Conservation (phyloP, 208 protist species). For the Leishmania amazonensis region DNA sequence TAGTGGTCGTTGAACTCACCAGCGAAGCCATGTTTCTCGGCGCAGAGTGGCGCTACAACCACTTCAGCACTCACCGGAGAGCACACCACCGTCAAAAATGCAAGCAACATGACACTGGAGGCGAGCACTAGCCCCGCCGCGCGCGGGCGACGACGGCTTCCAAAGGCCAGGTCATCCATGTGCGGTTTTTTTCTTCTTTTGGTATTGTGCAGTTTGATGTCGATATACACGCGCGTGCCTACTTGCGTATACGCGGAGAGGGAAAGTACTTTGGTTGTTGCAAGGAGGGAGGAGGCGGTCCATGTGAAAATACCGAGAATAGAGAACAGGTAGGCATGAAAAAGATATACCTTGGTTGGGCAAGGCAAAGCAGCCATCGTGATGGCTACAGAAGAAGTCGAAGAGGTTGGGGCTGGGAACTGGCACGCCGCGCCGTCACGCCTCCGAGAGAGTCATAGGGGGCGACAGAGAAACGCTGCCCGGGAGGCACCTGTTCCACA, state of each 20-base stretch:
- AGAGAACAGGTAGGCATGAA: background rate
- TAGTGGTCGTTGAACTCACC: conserved; percentile 67
- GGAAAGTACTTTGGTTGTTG: background rate
- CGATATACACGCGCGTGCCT: background rate
- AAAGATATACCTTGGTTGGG: background rate
- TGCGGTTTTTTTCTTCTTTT: background rate
- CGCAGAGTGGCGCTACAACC: conserved; percentile 41
- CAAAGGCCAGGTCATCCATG: background rate
- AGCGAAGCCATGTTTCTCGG: conserved; percentile 73
- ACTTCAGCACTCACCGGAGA: conserved; percentile 3
- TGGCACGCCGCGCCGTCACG: background rate
- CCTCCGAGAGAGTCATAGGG: conserved; percentile 2
- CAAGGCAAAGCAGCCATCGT: background rate
- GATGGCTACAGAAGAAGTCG: background rate
- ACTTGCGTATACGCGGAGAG: too few species aligned
- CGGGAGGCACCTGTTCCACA: too few species aligned
- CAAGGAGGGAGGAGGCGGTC: background rate
- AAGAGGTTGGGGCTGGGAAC: background rate
- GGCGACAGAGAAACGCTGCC: too few species aligned
- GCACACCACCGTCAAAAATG: background rate
- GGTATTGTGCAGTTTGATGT: background rate
- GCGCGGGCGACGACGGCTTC: background rate
- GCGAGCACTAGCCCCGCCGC: background rate
- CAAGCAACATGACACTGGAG: background rate
- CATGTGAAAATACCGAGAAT: background rate